Base-by-base conservation (phyloP, 306 rosid species). In the Pachyrhizus erosus region DNA sequence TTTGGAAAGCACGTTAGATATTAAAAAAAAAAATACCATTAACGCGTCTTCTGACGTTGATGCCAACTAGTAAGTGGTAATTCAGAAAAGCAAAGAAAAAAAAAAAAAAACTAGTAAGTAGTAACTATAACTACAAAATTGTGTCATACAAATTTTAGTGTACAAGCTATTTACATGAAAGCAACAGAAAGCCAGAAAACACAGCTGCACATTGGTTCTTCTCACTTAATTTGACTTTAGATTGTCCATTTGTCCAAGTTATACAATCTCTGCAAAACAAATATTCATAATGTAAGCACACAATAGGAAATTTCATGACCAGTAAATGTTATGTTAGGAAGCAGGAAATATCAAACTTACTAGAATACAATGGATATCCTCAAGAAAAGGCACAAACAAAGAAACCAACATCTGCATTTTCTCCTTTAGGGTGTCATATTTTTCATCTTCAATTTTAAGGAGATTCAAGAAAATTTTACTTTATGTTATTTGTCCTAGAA, bases 401-500 rank as follows among this genome's bases (percentile, higher is more conserved):
- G 92, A 82, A 82, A 88, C 65, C 65, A 95, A 80, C 39, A 79
- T 87, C 57, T 89, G 87, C 60, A 91, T 90, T 65, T 93, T 92
- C 79, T 90, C 90, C 42, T 27, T 82, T 15, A 91, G 84, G 45
- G 83, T 37, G 6, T 89, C 96, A 55, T 57, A 27, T 81, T 57
- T 87, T 87, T 89, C 90, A 21, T 91, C 94, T 73, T 91, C 87
- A 20, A 57, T 80, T 89, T 77, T 90, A 37, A 95, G 97, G 42
- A 88, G 81, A 66, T 86, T 23, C 1, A 85, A 80, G 57, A 95
- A 91, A 43, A 77, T 85, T 80, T 89, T 81, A 17, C 61, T 83
- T 66, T 93, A 91, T 17, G 99, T 98, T 20, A 95, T 90, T 8
- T 91, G 84, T 75, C 87, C 89, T 64, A 95, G 86, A 54, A 97